Percentiles rank a stretch among this genome's conserved stretches.
These are phyloP conservation scores for Arachis monticola DNA, from an alignment of 331 rosid species.

Conservation along the genomic window DNA sequence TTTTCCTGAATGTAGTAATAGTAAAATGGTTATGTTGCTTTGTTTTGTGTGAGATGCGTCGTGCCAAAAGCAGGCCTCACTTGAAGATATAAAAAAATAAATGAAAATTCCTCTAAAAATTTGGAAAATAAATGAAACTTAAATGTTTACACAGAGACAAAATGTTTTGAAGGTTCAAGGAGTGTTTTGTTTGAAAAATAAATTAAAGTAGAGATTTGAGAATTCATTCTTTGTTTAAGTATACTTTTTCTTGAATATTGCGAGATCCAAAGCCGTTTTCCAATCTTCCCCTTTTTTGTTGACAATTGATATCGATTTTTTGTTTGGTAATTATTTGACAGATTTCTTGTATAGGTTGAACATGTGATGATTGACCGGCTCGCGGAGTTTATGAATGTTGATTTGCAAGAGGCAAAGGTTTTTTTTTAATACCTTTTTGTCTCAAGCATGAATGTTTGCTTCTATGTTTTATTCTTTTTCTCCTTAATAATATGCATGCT, in stretches of 20 bases:
- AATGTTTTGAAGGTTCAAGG: constrained; percentile 22
- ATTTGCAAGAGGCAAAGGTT: constrained; percentile 86
- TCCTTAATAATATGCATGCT: neutral
- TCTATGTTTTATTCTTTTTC: neutral
- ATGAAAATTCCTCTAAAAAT: constrained; percentile 17
- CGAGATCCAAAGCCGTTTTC: constrained; percentile 7
- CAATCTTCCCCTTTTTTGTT: constrained; percentile 24
- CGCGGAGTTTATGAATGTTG: constrained; percentile 72
- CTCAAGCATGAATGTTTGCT: constrained; percentile 19
- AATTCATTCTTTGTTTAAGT: constrained; percentile 18
- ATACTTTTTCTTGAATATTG: constrained; percentile 7
- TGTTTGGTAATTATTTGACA: constrained; percentile 32
- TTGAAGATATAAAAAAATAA: no score
- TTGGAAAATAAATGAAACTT: constrained; percentile 19
- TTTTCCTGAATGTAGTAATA: constrained; percentile 8
- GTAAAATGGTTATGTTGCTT: constrained; percentile 23
- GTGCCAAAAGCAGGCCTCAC: no score
- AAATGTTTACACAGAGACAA: constrained; percentile 16
- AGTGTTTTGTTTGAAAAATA: constrained; percentile 11
- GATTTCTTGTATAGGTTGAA: constrained; percentile 76
- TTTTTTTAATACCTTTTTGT: constrained; percentile 13
- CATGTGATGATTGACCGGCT: constrained; percentile 86
- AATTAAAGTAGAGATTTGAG: constrained; percentile 24
- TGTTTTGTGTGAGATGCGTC: neutral
- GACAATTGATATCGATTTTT: constrained; percentile 18